Conservation (phyloP, 1,284 basidiomycete species). For the Hymenochaete sp. region DNA sequence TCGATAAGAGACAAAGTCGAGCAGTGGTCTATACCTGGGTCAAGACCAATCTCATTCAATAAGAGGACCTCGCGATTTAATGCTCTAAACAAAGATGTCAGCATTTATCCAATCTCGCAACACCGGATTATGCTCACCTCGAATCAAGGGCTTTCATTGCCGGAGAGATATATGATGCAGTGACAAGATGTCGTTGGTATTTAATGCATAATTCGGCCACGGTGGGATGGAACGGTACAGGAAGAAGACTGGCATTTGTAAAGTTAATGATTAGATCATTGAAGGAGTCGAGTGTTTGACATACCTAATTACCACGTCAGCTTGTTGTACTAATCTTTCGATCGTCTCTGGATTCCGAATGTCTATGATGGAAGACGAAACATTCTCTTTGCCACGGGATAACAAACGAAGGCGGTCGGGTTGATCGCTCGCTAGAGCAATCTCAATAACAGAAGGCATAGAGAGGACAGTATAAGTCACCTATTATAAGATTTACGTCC, state of each 20-base stretch:
- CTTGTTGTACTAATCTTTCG: constrained; percentile 41
- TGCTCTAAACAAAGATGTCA: constrained; percentile 43
- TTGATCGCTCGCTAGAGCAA: constrained; percentile 65
- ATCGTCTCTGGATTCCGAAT: constrained; percentile 36
- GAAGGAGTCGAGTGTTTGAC: constrained; percentile 22
- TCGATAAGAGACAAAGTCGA: constrained; percentile 76
- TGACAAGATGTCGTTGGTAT: constrained; percentile 74
- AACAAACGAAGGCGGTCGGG: constrained; percentile 52
- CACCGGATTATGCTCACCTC: constrained; percentile 35
- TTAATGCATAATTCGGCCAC: constrained; percentile 76
- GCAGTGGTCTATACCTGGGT: constrained; percentile 94
- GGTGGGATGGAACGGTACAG: constrained; percentile 66
- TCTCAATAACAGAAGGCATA: constrained; percentile 5
- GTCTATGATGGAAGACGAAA: constrained; percentile 54
- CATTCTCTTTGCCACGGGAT: constrained; percentile 44
- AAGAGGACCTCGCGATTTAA: constrained; percentile 61
- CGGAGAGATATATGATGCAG: constrained; percentile 86
- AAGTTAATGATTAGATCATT: constrained; percentile 2
- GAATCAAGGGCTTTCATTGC: constrained; percentile 68
- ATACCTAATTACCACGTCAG: constrained; percentile 65
- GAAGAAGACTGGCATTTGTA: constrained; percentile 52
- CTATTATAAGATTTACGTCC: constrained; percentile 65
- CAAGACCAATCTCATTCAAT: constrained; percentile 89
- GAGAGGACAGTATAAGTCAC: constrained; percentile 36
- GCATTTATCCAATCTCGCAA: neutral